Evolutionary conservation across 768 basidiomycete genomes (phyloP).

Genomic region (Tulasnella sp.): DNA sequence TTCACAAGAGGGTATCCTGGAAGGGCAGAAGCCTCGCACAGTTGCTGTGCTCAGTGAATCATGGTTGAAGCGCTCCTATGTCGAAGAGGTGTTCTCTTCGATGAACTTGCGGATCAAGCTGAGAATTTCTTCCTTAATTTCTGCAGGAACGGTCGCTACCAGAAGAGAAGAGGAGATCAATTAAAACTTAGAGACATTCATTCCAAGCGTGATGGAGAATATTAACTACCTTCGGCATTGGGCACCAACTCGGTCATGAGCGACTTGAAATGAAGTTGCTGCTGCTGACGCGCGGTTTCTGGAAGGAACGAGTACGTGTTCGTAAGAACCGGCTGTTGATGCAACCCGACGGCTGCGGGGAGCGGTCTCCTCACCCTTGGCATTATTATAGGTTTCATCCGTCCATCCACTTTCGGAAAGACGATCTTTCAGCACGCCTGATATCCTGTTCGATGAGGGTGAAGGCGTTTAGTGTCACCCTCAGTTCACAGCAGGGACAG

Average conservation of each 20-base stretch:
- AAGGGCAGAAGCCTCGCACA: not conserved
- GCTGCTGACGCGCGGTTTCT: slow-evolving; percentile 11
- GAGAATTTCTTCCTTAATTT: slow-evolving; percentile 11
- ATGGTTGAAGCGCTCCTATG: not conserved
- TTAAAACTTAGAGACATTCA: not conserved
- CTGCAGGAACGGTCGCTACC: not conserved
- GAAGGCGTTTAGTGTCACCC: not conserved
- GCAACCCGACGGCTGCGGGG: no score
- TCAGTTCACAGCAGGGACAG: not conserved
- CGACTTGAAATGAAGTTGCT: slow-evolving; percentile 4
- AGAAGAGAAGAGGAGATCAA: not conserved
- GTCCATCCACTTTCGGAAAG: slow-evolving; percentile 5
- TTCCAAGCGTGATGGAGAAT: not conserved
- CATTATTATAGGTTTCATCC: not conserved
- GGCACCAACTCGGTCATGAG: slow-evolving; percentile 4
- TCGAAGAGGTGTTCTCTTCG: slow-evolving; percentile 7
- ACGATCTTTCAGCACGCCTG: slow-evolving; percentile 7
- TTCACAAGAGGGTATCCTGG: not conserved
- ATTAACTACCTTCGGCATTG: slow-evolving; percentile 5
- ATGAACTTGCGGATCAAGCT: slow-evolving; percentile 6
- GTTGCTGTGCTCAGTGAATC: not conserved
- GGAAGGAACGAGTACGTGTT: not conserved
- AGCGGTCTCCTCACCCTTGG: slow-evolving; percentile 11
- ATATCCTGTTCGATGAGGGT: not conserved
- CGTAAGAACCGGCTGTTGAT: not conserved